Evolutionary conservation across 1,139 yeast genomes (phyloP).

Genomic region (Pichia inconspicua): DNA sequence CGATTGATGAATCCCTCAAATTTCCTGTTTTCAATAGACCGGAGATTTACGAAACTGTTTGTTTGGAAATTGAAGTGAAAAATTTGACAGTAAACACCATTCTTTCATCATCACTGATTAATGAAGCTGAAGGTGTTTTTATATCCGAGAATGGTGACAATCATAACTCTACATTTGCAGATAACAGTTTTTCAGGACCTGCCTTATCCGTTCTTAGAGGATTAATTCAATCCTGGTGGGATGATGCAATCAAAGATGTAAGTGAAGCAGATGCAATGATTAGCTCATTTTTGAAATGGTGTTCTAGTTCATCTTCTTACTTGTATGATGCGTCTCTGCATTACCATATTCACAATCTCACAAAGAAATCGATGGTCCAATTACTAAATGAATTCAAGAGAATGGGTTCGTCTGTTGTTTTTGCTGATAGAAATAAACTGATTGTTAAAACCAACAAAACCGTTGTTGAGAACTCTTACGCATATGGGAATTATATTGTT

Average conservation of each 20-base stretch:
- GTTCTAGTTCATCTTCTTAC: conserved; percentile 62
- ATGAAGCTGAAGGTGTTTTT: conserved; percentile 74
- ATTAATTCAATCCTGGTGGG: conserved; percentile 91
- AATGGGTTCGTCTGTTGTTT: conserved; percentile 71
- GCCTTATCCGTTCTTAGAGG: conserved; percentile 64
- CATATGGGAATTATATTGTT: conserved; percentile 82
- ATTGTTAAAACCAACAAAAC: conserved; percentile 68
- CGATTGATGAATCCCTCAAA: conserved; percentile 51
- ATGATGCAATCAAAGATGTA: conserved; percentile 66
- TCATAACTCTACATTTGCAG: conserved; percentile 53
- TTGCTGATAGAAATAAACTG: conserved; percentile 73
- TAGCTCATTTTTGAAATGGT: conserved; percentile 81
- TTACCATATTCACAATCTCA: conserved; percentile 80
- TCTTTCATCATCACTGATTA: conserved; percentile 72
- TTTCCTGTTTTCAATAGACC: conserved; percentile 73
- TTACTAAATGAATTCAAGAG: conserved; percentile 71
- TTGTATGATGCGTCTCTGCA: conserved; percentile 74
- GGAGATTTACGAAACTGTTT: conserved; percentile 70
- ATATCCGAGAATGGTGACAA: conserved; percentile 53
- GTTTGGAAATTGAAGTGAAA: conserved; percentile 71
- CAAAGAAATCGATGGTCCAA: conserved; percentile 78
- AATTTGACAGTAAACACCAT: conserved; percentile 82
- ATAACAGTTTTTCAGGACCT: conserved; percentile 72
- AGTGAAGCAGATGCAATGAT: conserved; percentile 78
- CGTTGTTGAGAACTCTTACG: conserved; percentile 81